phyloP scores from a whole-genome alignment of 78 protist genomes.

The slime mould (Dictyostelium discoideum) region DNA sequence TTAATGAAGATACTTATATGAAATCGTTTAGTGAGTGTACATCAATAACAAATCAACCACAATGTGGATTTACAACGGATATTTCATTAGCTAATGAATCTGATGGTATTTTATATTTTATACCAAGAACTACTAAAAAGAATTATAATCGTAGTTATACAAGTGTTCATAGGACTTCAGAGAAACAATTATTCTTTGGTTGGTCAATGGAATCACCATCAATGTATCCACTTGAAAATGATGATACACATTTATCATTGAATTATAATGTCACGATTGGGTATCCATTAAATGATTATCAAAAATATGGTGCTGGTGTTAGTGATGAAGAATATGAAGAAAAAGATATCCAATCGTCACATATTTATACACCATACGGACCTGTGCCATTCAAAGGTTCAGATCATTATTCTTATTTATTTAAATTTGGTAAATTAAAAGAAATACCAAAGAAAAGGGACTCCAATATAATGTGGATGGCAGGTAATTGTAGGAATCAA shows the following conservation, averaged over 20 bases:
- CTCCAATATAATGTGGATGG: background rate
- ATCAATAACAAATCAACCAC: background rate
- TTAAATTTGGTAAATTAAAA: background rate
- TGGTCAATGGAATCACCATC: background rate
- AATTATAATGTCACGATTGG: background rate
- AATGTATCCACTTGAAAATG: background rate
- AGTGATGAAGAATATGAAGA: background rate
- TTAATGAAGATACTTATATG: background rate
- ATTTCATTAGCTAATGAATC: background rate
- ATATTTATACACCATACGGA: constrained; percentile 10
- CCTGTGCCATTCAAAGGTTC: background rate
- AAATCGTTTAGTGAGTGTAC: background rate
- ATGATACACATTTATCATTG: no score
- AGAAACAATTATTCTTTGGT: background rate
- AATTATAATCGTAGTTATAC: background rate
- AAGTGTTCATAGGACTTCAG: background rate
- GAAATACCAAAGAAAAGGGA: background rate
- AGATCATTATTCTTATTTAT: background rate
- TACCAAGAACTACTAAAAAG: background rate
- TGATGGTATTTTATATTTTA: background rate
- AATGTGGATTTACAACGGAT: background rate
- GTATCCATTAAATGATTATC: background rate
- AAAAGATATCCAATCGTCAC: background rate
- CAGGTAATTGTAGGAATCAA: background rate
- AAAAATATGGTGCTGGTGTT: background rate